These are phyloP conservation scores for Arthroderma sp. DNA, from an alignment of 2,329 filamentous ascomycete species.

Conservation along the genomic window DNA sequence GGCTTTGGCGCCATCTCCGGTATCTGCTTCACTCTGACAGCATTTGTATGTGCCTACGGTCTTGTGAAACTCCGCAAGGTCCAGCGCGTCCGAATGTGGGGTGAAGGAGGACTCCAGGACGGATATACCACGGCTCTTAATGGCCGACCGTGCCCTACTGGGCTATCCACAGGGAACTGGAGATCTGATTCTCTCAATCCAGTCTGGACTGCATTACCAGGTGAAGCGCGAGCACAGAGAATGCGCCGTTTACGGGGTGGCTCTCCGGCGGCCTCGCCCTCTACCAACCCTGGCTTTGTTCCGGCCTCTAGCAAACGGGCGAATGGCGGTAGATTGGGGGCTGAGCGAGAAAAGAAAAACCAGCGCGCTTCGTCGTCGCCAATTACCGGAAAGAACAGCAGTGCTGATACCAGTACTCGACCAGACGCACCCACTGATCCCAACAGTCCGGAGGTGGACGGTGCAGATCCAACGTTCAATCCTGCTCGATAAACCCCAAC, in stretches of 20 bases:
- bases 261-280: neutral
- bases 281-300: neutral
- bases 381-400: too few relatives aligned
- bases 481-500: too few relatives aligned
- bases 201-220: slow-evolving; percentile 5
- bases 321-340: neutral
- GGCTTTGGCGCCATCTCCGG: slow-evolving; percentile 68
- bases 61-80: slow-evolving; percentile 71
- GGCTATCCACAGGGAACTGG: slow-evolving; percentile 6
- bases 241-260: slow-evolving; percentile 7
- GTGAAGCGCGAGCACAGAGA: slow-evolving; percentile 6
- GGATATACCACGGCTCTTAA: slow-evolving; percentile 7
- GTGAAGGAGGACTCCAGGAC: slow-evolving; percentile 34
- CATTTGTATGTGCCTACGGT: slow-evolving; percentile 70
- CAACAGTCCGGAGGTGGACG: too few relatives aligned
- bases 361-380: too few relatives aligned
- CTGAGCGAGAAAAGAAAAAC: too few relatives aligned
- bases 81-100: slow-evolving; percentile 80
- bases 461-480: too few relatives aligned
- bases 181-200: slow-evolving; percentile 8
- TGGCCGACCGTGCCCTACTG: slow-evolving; percentile 1
- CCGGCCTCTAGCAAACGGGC: neutral
- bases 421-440: too few relatives aligned
- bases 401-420: too few relatives aligned
- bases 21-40: slow-evolving; percentile 57